Conservation (phyloP, 139 green algal genomes). For the Zygnema cylindricum region DNA sequence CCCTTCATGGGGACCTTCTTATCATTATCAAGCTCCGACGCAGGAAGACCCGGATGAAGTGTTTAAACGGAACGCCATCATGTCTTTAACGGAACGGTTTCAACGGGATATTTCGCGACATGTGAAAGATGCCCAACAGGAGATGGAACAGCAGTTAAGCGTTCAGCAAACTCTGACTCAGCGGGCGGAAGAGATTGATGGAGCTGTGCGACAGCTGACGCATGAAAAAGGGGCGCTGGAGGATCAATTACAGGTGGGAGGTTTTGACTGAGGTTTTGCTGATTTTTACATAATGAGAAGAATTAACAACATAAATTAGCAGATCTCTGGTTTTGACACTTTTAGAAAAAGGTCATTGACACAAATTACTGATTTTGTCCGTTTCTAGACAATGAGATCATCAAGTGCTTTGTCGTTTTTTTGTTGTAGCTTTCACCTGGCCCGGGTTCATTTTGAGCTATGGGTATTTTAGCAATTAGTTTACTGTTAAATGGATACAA, state of each 20-base stretch:
- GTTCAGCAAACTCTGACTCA: conserved; percentile 42
- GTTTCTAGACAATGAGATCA: too few species aligned
- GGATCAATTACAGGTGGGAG: conserved; percentile 66
- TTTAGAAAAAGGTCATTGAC: too few species aligned
- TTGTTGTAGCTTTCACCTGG: too few species aligned
- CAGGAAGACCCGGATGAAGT: conserved; percentile 24
- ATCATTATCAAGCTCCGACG: neutral
- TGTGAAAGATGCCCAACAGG: neutral
- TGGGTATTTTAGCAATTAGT: too few species aligned
- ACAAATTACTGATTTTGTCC: too few species aligned
- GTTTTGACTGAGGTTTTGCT: neutral
- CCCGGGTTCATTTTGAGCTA: too few species aligned
- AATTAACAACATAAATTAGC: too few species aligned
- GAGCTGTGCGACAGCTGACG: conserved; percentile 54
- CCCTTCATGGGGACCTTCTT: neutral
- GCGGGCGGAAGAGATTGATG: conserved; percentile 14
- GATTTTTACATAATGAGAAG: neutral
- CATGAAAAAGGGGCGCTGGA: conserved; percentile 77
- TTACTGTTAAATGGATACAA: too few species aligned
- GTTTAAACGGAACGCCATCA: conserved; percentile 24
- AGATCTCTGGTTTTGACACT: too few species aligned
- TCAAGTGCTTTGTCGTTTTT: too few species aligned
- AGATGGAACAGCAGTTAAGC: conserved; percentile 36
- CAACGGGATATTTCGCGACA: conserved; percentile 28
- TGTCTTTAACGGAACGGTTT: conserved; percentile 7